Conservation (phyloP, 257 asterid genomes). For the Solanum arcanum region DNA sequence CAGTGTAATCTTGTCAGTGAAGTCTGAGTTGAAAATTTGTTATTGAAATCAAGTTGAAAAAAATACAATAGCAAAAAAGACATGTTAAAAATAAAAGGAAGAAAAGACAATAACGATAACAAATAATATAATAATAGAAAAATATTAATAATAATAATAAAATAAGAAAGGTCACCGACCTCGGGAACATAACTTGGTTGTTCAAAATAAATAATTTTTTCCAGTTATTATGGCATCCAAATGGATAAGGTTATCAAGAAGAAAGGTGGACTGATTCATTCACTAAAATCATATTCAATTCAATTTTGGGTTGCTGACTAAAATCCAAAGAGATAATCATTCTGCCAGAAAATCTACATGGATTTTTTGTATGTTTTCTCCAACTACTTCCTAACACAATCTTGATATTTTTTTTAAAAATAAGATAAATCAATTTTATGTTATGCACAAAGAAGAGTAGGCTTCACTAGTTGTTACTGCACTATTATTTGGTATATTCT, state of each 20-base stretch:
- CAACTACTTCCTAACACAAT: not conserved
- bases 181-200: not conserved
- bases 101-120: not conserved
- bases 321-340: not conserved
- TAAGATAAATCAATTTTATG: not conserved
- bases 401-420: not conserved
- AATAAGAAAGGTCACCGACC: not conserved
- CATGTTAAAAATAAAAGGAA: not conserved
- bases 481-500: not conserved
- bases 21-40: fast-evolving
- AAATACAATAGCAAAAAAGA: fast-evolving
- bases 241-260: constrained; percentile 2
- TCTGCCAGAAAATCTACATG: not conserved
- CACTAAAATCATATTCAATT: not conserved
- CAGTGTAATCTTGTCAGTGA: not conserved
- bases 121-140: not conserved
- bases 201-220: not conserved
- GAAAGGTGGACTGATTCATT: not conserved
- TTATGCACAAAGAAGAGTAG: not conserved
- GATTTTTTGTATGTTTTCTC: not conserved
- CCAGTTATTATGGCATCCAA: not conserved
- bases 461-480: not conserved
- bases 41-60: not conserved
- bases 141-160: not conserved
- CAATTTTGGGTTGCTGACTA: not conserved